Base-by-base conservation (phyloP, 495 filamentous ascomycete species). In the Neurospora africana region DNA sequence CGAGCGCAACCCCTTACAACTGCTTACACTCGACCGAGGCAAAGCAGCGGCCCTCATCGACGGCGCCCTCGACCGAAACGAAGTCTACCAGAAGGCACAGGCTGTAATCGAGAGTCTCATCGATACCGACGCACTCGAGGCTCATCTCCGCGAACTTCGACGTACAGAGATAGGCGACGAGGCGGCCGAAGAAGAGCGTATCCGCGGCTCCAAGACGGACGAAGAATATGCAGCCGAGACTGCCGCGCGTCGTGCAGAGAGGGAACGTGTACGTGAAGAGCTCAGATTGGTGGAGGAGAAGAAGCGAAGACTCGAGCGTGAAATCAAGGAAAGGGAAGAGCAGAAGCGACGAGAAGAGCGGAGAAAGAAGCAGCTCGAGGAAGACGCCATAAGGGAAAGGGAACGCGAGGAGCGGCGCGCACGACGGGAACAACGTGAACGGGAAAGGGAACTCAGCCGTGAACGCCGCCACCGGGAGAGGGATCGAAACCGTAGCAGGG, bases 11-110 rank as follows among this genome's bases (percentile, higher is more conserved):
- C 89, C 93, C 0, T 83, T 83, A 1, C 83, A 84, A 61, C 85
- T 95, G 37, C 87, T 97, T 1, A 91, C 92, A 7, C 86, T 92
- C 11, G 92, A 95, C 72, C 89, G 92, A 8, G 84, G 89, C 27
- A 93, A 95, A 82, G 92, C 93, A 40, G 92, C 91, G 27, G 88
- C 91, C 5, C 84, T 97, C 23, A 91, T 97, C 68, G 93, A 97
- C 79, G 94, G 94, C 61, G 93, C 92, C 0, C 90, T 93, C 37
- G 93, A 96, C 74, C 89, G 94, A 61, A 90, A 88, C 69, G 90
- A 91, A 70, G 88, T 95, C 53, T 97, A 96, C 81, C 90, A 92
- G 72, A 87, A 84, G 68, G 91, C 91, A 5, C 87, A 93, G 73
- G 82, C 83, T 2, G 86, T 89, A 33, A 85, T 97, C 38, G 87